Evolutionary conservation across 2,329 filamentous ascomycete genomes (phyloP).

Genomic region (Bertia moriformis): DNA sequence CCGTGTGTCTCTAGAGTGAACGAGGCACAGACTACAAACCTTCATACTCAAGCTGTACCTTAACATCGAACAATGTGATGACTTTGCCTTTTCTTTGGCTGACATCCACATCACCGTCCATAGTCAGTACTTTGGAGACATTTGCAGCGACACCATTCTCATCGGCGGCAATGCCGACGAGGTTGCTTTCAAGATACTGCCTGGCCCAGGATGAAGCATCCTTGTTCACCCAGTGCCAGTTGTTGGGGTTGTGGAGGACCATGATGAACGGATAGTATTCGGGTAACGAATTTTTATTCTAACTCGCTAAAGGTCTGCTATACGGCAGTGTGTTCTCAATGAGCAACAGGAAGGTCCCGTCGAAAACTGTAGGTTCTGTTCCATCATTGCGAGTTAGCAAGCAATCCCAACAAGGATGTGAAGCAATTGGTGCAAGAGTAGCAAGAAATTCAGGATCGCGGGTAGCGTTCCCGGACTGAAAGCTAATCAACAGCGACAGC

Average conservation of each 20-base stretch:
- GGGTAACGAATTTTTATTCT: slow-evolving; percentile 9
- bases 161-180: slow-evolving; percentile 40
- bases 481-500: slow-evolving; percentile 48
- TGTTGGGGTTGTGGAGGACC: slow-evolving; percentile 62
- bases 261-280: too few relatives aligned
- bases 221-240: slow-evolving; percentile 66
- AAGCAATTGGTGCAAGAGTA: neutral
- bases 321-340: too few relatives aligned
- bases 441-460: slow-evolving; percentile 3
- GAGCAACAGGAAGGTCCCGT: too few relatives aligned
- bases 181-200: slow-evolving; percentile 42
- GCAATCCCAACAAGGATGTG: too few relatives aligned
- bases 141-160: slow-evolving; percentile 45
- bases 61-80: slow-evolving; percentile 58
- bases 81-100: slow-evolving; percentile 62
- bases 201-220: slow-evolving; percentile 51
- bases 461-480: slow-evolving; percentile 26
- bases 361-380: too few relatives aligned
- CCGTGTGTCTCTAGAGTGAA: slow-evolving; percentile 1
- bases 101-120: slow-evolving; percentile 60
- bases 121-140: slow-evolving; percentile 46
- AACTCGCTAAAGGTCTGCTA: too few relatives aligned
- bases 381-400: neutral
- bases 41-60: slow-evolving; percentile 52
- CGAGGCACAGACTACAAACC: slow-evolving; percentile 15